Evolutionary conservation across 2,329 filamentous ascomycete species (phyloP), one percentile per base, ranked within the genome.

Genomic region (Chalara sp.): DNA sequence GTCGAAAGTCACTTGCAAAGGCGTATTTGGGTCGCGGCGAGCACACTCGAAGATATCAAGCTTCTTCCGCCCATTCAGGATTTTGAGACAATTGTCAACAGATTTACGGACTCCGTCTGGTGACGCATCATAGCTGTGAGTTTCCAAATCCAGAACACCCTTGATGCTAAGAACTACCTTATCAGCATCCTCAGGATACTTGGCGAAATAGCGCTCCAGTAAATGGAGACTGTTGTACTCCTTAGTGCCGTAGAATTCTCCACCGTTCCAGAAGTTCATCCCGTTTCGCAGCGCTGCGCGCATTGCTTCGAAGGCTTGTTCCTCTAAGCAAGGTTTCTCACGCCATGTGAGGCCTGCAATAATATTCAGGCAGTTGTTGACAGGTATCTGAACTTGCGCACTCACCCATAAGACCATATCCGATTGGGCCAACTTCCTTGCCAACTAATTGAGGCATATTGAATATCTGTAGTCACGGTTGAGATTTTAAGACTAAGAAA

Each of bases 131-230:
- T 75, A 71, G 1, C 48, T 49, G 5, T 62, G 56, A 2, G 65
- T 49, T 57, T 65, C 51, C 5, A 62, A 56, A 46, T 74, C 63
- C 32, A 71, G 39, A 6, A 72, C 78, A 31, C 82, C 82, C 67
- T 87, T 87, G 62, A 87, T 74, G 58, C 73, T 75, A 44, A 87
- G 66, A 8, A 83, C 72, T 7, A 86, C 72, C 60, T 81, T 80
- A 46, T 75, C 70, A 6, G 81, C 80, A 55, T 86, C 79, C 54
- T 83, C 78, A 1, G 84, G 83, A 61, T 86, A 78, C 53, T 76
- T 73, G 32, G 72, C 72, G 61, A 87, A 84, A 67, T 86, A 87
- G 30, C 73, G 70, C 53, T 79, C 74, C 32, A 87, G 67, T 7
- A 86, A 67, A 32, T 77, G 75, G 60, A 84, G 66, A 2, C 75